phyloP scores from a whole-genome alignment of 306 rosid genomes.

The Arachis hypogaea region DNA sequence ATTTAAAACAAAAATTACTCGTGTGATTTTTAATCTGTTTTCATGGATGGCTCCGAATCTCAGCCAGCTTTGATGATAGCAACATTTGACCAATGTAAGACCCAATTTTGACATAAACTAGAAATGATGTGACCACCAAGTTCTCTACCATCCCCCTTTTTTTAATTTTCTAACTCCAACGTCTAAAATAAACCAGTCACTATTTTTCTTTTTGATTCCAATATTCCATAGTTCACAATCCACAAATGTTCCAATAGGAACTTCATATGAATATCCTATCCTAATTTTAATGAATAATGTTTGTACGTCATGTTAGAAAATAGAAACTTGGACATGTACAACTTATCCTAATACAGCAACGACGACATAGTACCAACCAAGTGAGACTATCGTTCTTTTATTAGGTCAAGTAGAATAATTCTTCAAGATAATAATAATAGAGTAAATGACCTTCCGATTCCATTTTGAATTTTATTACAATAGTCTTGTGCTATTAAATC shows the following conservation, averaged over 20 bases:
- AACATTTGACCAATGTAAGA: constrained; percentile 39
- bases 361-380: constrained; percentile 20
- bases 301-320: not conserved
- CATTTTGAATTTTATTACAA: not conserved
- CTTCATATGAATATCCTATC: not conserved
- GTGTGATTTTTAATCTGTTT: not conserved
- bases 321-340: constrained; percentile 11
- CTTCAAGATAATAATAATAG: not conserved
- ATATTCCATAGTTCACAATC: not conserved
- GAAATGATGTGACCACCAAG: not conserved
- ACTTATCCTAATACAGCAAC: not conserved
- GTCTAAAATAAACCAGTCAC: not conserved
- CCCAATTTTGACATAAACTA: constrained; percentile 7
- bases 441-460: constrained; percentile 2
- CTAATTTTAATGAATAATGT: not conserved
- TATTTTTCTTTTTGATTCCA: not conserved
- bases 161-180: not conserved
- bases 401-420: not conserved
- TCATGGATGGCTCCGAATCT: not conserved
- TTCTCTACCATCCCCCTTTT: constrained; percentile 5
- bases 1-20: not conserved
- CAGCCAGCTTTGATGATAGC: constrained; percentile 46
- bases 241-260: constrained; percentile 2
- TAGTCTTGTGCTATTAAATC: not conserved
- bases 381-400: not conserved